Evolutionary conservation across 2,329 filamentous ascomycete species (phyloP).

Genomic region (Sclerotinia nivalis): DNA sequence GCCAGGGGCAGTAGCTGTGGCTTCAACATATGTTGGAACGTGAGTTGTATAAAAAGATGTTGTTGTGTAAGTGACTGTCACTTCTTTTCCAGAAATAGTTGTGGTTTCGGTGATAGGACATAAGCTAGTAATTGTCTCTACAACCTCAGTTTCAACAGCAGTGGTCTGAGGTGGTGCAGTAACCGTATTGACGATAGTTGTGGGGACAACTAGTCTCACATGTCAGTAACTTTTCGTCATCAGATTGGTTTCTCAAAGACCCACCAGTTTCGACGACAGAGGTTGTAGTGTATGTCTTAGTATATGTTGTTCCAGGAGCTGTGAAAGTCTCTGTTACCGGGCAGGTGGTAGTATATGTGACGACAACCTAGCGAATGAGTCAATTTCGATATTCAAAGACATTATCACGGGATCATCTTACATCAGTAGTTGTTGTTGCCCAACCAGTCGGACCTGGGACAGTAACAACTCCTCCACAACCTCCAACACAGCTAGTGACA

Average conservation of each 20-base stretch:
- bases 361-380: constrained; percentile 12
- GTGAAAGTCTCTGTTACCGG: constrained; percentile 3
- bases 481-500: constrained; percentile 22
- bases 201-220: constrained; percentile 25
- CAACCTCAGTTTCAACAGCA: constrained; percentile 1
- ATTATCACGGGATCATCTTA: not conserved
- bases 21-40: constrained; percentile 6
- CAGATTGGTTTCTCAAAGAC: not conserved
- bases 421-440: constrained; percentile 22
- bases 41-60: constrained; percentile 12
- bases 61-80: constrained; percentile 14
- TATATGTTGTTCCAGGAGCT: constrained; percentile 42
- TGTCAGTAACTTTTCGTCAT: constrained; percentile 1
- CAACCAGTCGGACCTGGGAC: constrained; percentile 22
- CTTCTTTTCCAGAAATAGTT: constrained; percentile 21
- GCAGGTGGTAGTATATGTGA: constrained; percentile 25
- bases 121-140: constrained; percentile 15
- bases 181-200: constrained; percentile 24
- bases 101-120: constrained; percentile 42
- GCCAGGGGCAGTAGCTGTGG: not conserved
- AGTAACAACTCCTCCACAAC: constrained; percentile 20
- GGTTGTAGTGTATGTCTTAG: constrained; percentile 48
- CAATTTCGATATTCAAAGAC: not conserved
- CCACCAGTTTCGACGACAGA: constrained; percentile 42
- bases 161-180: constrained; percentile 1